phyloP scores from a whole-genome alignment of 2,329 filamentous ascomycete genomes.

The Elsinoe fawcettii region DNA sequence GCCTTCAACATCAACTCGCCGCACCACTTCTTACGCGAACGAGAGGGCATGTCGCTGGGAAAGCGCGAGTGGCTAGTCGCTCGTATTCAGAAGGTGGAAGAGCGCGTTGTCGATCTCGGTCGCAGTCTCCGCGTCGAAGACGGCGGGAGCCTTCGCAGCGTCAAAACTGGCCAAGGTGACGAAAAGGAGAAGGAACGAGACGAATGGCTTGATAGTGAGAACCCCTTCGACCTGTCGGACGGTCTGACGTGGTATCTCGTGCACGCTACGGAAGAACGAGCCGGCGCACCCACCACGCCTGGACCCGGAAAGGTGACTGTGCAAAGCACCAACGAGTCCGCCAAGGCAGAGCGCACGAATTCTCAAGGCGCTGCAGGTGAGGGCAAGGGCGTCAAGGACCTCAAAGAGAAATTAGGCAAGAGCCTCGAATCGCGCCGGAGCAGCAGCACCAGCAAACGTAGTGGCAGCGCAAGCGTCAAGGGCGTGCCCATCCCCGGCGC shows the following conservation, averaged over 20 bases:
- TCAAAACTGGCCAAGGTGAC: neutral
- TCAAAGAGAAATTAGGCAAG: conserved; percentile 49
- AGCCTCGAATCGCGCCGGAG: conserved; percentile 87
- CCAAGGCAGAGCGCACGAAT: neutral
- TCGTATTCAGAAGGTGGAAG: conserved; percentile 82
- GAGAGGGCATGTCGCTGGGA: conserved; percentile 76
- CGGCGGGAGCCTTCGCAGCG: conserved; percentile 23
- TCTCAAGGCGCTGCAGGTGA: conserved; percentile 47
- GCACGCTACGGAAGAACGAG: conserved; percentile 83
- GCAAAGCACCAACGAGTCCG: conserved; percentile 1
- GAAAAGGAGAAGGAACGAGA: conserved; percentile 16
- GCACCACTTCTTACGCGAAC: conserved; percentile 92
- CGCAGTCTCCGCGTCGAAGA: conserved; percentile 24
- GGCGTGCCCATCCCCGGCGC: conserved; percentile 13
- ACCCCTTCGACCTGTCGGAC: conserved; percentile 93
- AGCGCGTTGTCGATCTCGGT: conserved; percentile 78
- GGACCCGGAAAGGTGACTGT: conserved; percentile 88
- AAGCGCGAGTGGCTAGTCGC: conserved; percentile 94
- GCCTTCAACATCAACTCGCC: conserved; percentile 97
- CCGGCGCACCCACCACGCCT: conserved; percentile 78
- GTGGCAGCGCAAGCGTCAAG: conserved; percentile 37
- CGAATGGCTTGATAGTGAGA: conserved; percentile 63
- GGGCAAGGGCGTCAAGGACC: conserved; percentile 41
- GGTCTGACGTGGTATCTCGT: conserved; percentile 94
- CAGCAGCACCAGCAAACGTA: conserved; percentile 77